phyloP scores from a whole-genome alignment of 2,329 filamentous ascomycete genomes.

The Colletotrichum orbiculare region DNA sequence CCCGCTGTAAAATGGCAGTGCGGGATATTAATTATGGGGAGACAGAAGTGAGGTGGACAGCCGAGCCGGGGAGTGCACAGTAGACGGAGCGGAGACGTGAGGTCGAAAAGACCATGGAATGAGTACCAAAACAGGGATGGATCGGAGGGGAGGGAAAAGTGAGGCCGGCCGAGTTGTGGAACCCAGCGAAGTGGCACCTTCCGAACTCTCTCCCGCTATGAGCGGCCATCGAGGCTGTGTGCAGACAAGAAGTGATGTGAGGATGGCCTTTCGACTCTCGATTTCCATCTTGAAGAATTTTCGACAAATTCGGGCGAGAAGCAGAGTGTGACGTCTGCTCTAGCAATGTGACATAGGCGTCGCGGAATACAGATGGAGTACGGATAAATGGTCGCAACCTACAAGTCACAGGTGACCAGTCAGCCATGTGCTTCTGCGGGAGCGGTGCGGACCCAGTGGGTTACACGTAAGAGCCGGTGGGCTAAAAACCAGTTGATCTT shows the following conservation, averaged over 20 bases:
- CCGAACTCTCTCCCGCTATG: conserved; percentile 27
- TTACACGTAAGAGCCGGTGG: conserved; percentile 12
- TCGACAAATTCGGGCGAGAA: too few relatives aligned
- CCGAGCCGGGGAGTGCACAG: conserved; percentile 4
- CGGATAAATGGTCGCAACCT: background rate
- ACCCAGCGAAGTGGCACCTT: conserved; percentile 6
- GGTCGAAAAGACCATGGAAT: conserved; percentile 8
- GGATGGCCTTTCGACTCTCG: too few relatives aligned
- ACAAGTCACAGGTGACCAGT: conserved; percentile 17
- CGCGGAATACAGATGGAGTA: background rate
- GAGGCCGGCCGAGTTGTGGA: conserved; percentile 19
- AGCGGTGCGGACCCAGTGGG: background rate
- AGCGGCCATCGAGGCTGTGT: background rate
- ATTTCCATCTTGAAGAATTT: too few relatives aligned
- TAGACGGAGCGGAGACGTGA: background rate
- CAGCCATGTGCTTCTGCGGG: conserved; percentile 17
- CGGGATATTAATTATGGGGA: conserved; percentile 10
- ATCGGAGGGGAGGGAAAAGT: conserved; percentile 19
- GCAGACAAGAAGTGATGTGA: too few relatives aligned
- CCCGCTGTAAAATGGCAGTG: conserved; percentile 31
- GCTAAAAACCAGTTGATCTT: conserved; percentile 3
- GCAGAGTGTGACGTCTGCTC: too few relatives aligned
- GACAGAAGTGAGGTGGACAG: background rate
- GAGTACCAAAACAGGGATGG: conserved; percentile 22
- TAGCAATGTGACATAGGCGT: too few relatives aligned